phyloP scores from a whole-genome alignment of 768 basidiomycete species.

The Boletus rex-veris region DNA sequence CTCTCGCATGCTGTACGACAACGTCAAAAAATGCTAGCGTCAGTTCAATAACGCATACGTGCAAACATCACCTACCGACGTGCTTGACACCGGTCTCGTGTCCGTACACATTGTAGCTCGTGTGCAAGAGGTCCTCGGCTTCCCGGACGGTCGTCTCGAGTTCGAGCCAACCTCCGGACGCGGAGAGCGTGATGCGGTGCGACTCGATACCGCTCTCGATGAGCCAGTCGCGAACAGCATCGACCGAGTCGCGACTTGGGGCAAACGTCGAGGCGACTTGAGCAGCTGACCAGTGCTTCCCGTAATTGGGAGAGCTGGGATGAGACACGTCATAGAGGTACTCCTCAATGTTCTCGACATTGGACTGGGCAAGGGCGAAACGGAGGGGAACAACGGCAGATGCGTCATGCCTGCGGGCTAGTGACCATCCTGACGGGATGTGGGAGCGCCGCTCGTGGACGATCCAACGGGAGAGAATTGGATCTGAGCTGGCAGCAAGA shows the following conservation, averaged over 20 bases:
- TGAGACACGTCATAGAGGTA: constrained; percentile 42
- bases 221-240: constrained; percentile 41
- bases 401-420: constrained; percentile 29
- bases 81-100: constrained; percentile 38
- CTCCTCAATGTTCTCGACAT: constrained; percentile 39
- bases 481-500: constrained; percentile 8
- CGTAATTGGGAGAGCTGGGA: constrained; percentile 43
- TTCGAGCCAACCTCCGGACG: constrained; percentile 39
- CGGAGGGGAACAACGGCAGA: constrained; percentile 40
- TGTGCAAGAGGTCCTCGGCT: constrained; percentile 40
- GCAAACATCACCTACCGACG: constrained; percentile 28
- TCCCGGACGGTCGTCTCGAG: constrained; percentile 40
- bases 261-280: constrained; percentile 42
- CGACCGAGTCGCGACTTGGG: constrained; percentile 36
- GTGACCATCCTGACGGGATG: constrained; percentile 39
- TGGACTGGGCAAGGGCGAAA: constrained; percentile 43
- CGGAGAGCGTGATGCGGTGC: constrained; percentile 33
- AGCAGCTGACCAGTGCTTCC: constrained; percentile 43
- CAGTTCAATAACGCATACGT: neutral
- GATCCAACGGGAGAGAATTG: constrained; percentile 3
- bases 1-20: constrained; percentile 34
- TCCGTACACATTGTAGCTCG: constrained; percentile 41
- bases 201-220: constrained; percentile 33
- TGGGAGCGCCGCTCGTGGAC: constrained; percentile 29
- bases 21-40: neutral